phyloP scores from a whole-genome alignment of 805 yeast genomes.

The Wickerhamomyces subpelliculosus region DNA sequence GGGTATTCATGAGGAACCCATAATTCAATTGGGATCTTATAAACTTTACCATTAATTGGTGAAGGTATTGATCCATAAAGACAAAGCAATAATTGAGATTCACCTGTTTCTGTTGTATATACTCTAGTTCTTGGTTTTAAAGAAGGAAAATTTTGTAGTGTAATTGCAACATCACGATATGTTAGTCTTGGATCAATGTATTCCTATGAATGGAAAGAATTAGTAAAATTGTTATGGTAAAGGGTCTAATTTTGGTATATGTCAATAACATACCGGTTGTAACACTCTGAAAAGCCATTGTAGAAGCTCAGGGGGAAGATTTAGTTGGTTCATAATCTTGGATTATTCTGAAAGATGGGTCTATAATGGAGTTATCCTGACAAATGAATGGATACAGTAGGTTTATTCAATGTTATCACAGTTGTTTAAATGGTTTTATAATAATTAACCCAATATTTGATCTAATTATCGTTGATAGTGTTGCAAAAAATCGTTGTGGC shows the following conservation, averaged over 20 bases:
- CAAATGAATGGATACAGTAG: too few species aligned
- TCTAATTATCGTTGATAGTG: too few species aligned
- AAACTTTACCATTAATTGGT: conserved; percentile 19
- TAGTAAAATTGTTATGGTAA: neutral
- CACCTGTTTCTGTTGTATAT: conserved; percentile 51
- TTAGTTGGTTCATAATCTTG: neutral
- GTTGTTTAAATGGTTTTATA: too few species aligned
- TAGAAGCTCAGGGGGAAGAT: conserved; percentile 25
- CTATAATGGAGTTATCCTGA: too few species aligned
- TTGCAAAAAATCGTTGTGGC: too few species aligned
- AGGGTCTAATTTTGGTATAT: too few species aligned
- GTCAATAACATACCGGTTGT: conserved; percentile 32
- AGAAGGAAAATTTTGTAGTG: conserved; percentile 42
- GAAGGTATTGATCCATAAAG: conserved; percentile 51
- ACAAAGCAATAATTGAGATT: conserved; percentile 51
- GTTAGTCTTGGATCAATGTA: conserved; percentile 51
- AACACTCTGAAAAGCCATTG: conserved; percentile 56
- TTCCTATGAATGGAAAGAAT: conserved; percentile 25
- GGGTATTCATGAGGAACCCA: conserved; percentile 82
- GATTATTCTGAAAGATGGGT: too few species aligned
- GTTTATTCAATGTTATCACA: too few species aligned
- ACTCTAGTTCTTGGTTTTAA: conserved; percentile 67
- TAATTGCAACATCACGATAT: conserved; percentile 56
- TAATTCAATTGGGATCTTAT: conserved; percentile 53
- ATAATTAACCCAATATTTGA: too few species aligned